phyloP scores from a whole-genome alignment of 371 early-diverging fungal species.

The Mortierella sp. region DNA sequence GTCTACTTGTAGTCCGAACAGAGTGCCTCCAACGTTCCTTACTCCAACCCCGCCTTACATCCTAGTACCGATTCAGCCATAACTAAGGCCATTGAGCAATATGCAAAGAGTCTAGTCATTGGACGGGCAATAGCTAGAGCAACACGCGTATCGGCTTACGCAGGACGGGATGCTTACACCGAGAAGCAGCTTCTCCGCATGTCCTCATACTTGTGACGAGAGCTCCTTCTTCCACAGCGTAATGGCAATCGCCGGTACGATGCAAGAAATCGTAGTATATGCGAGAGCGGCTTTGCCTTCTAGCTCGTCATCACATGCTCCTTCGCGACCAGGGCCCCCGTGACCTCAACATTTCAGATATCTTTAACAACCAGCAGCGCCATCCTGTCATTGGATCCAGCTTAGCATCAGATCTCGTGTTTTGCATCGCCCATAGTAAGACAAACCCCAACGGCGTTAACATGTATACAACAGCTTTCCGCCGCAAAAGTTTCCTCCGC shows the following conservation, averaged over 20 bases:
- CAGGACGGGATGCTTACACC: slow-evolving; percentile 10
- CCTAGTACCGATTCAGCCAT: not conserved
- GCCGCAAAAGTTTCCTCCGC: slow-evolving; percentile 16
- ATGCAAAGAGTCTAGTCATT: too few species aligned
- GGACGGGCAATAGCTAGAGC: too few species aligned
- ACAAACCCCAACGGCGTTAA: slow-evolving; percentile 10
- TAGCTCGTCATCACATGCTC: slow-evolving; percentile 27
- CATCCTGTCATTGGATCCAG: slow-evolving; percentile 24
- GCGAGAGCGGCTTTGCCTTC: slow-evolving; percentile 19
- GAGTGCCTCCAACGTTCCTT: not conserved
- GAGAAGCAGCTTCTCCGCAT: slow-evolving; percentile 5
- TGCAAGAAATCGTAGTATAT: slow-evolving; percentile 7
- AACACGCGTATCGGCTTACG: not conserved
- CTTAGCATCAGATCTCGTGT: slow-evolving; percentile 19
- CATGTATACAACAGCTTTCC: slow-evolving; percentile 17
- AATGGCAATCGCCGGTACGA: not conserved
- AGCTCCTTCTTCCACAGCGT: not conserved
- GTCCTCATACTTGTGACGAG: slow-evolving; percentile 2
- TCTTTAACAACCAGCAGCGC: slow-evolving; percentile 17
- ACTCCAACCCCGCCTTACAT: not conserved
- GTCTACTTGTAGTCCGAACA: slow-evolving; percentile 8
- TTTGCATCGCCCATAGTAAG: slow-evolving; percentile 14
- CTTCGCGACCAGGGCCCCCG: slow-evolving; percentile 22
- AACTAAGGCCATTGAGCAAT: too few species aligned
- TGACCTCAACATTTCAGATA: slow-evolving; percentile 11